These are phyloP conservation scores for Leccinum boreale DNA, from an alignment of 768 basidiomycete genomes.

Conservation along the genomic window DNA sequence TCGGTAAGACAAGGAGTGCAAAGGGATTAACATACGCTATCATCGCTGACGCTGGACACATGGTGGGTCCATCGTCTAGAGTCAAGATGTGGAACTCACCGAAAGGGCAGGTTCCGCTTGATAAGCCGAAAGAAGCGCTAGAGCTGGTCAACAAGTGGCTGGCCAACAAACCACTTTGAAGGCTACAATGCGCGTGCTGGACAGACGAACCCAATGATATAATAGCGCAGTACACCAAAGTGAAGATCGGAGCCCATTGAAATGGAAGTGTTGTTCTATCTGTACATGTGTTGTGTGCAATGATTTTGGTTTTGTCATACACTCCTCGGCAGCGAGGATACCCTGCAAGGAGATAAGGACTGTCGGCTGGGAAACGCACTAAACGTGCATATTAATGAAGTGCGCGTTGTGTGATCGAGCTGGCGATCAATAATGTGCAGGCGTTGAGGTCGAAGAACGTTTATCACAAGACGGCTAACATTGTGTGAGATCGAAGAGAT, in stretches of 20 bases:
- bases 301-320: background rate
- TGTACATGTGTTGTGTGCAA: background rate
- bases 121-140: slow-evolving; percentile 53
- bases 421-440: slow-evolving; percentile 5
- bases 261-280: background rate
- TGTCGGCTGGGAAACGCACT: background rate
- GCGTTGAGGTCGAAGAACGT: slow-evolving; percentile 4
- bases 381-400: background rate
- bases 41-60: slow-evolving; percentile 67
- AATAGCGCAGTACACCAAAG: background rate
- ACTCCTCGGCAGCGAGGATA: background rate
- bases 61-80: slow-evolving; percentile 37
- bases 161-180: slow-evolving; percentile 16
- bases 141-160: slow-evolving; percentile 47
- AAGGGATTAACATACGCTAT: slow-evolving; percentile 61
- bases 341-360: background rate
- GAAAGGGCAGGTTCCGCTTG: slow-evolving; percentile 45
- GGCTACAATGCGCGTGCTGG: background rate
- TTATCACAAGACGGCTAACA: background rate
- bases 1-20: slow-evolving; percentile 50
- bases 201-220: background rate
- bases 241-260: background rate
- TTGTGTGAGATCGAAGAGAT: background rate
- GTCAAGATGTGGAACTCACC: background rate
- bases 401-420: background rate